Percentiles rank a stretch among this genome's conserved stretches.
These are phyloP conservation scores for Clarireedia sp. DNA, from an alignment of 2,329 filamentous ascomycete genomes.

Conservation along the genomic window DNA sequence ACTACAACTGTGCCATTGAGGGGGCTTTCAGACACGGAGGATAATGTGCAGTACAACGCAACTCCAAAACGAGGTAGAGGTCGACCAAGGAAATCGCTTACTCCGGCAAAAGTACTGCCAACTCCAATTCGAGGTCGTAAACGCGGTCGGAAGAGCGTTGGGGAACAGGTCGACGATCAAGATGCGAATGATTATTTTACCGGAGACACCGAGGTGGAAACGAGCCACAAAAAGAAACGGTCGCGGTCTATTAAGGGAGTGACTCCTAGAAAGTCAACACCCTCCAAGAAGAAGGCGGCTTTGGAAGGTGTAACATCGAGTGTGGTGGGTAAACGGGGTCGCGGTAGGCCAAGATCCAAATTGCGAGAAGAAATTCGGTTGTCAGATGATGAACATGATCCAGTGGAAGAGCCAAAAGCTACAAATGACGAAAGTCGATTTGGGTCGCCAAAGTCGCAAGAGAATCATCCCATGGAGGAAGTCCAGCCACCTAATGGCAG, in stretches of 20 bases:
- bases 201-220: constrained; percentile 16
- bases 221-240: constrained; percentile 20
- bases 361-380: constrained; percentile 7
- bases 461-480: no score
- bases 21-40: constrained; percentile 28
- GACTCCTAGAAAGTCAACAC: constrained; percentile 14
- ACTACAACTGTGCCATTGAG: constrained; percentile 29
- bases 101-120: constrained; percentile 26
- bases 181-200: constrained; percentile 17
- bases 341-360: constrained; percentile 8
- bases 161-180: constrained; percentile 22
- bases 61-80: constrained; percentile 35
- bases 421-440: constrained; percentile 15
- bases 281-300: constrained; percentile 9
- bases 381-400: constrained; percentile 16
- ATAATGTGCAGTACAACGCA: constrained; percentile 20
- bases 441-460: constrained; percentile 7
- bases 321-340: constrained; percentile 1
- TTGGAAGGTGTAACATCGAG: not conserved
- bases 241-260: constrained; percentile 23
- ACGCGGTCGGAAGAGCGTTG: constrained; percentile 23
- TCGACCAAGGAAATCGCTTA: constrained; percentile 35
- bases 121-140: constrained; percentile 20
- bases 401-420: constrained; percentile 15
- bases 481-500: not conserved